Base-by-base conservation (phyloP, 768 basidiomycete genomes). In the Auricularia heimuer region DNA sequence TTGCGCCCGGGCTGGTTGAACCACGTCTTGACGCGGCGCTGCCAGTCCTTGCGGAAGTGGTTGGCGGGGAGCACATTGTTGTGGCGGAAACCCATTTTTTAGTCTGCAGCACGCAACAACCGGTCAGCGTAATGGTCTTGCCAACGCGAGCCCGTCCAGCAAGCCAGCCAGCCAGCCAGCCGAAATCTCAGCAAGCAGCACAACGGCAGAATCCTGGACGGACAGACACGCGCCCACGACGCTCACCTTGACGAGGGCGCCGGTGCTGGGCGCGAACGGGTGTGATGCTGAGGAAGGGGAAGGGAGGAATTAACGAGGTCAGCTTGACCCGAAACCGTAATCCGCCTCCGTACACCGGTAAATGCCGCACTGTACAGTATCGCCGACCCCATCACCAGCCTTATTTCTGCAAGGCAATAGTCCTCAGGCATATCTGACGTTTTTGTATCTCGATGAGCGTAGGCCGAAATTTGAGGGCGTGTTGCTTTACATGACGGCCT, bases 21-120 rank as follows among this genome's bases (percentile, higher is more conserved):
- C 95, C 95, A 94, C 75, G 93, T 96, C 78, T 89, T 89, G 72
- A 96, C 94, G 69, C 89, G 90, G 74, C 88, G 84, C 79, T 98
- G 96, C 95, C 95, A 98, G 77, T 98, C 95, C 87, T 98, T 98
- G 82, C 87, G 92, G 85, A 94, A 94, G 77, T 97, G 94, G 79
- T 94, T 94, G 72, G 78, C 84, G 80, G 86, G 94, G 77, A 96
- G 91, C 81, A 91, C 92, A 4, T 70, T 65, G 62, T 61, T 64
- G 63, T 60, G 56, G 34, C 56, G 56, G 56, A 60, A 60, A 60
- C 56, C 56, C 56, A 60, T 60, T 60, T 60, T 60, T 60, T 60
- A 60, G 47, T 60, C 56, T 60, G 24, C 24, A 10, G 24, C 24
- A 6, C 56, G 24, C 7, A 8, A 14, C 39, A 42, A 8, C 39